Evolutionary conservation across 306 rosid genomes (phyloP).

Genomic region (Elaeagnus macrophylla): DNA sequence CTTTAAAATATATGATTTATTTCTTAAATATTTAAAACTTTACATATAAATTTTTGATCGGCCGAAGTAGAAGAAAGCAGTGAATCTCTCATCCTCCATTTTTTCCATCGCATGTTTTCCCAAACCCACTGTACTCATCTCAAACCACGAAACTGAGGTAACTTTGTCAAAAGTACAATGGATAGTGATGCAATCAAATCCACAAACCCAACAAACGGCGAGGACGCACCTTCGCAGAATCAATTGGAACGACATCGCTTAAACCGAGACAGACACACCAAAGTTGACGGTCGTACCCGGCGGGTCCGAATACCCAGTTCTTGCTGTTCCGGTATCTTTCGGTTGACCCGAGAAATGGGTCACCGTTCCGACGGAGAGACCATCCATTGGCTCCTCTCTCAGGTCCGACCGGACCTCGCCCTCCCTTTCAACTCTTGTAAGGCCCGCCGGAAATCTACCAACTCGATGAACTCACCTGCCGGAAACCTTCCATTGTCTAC

Average conservation of each 20-base stretch:
- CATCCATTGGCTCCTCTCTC: slow-evolving; percentile 19
- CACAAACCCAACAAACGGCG: not conserved
- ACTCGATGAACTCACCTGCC: not conserved
- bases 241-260: slow-evolving; percentile 6
- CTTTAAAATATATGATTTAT: too few species aligned
- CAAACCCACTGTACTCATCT: not conserved
- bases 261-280: slow-evolving; percentile 13
- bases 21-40: too few species aligned
- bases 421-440: not conserved
- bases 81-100: too few species aligned
- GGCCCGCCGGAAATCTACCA: not conserved
- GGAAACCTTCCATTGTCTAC: not conserved
- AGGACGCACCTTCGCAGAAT: not conserved
- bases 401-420: slow-evolving; percentile 23
- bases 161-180: not conserved
- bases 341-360: slow-evolving; percentile 20
- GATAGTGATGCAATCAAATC: slow-evolving; percentile 1
- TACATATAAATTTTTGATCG: too few species aligned
- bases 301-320: slow-evolving; percentile 19
- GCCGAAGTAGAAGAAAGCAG: too few species aligned
- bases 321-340: slow-evolving; percentile 22
- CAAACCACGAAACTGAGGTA: not conserved
- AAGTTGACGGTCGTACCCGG: slow-evolving; percentile 16
- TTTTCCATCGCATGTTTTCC: not conserved
- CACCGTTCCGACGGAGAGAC: slow-evolving; percentile 20